phyloP scores from a whole-genome alignment of 371 early-diverging fungal species.

The Apophysomyces variabilis region DNA sequence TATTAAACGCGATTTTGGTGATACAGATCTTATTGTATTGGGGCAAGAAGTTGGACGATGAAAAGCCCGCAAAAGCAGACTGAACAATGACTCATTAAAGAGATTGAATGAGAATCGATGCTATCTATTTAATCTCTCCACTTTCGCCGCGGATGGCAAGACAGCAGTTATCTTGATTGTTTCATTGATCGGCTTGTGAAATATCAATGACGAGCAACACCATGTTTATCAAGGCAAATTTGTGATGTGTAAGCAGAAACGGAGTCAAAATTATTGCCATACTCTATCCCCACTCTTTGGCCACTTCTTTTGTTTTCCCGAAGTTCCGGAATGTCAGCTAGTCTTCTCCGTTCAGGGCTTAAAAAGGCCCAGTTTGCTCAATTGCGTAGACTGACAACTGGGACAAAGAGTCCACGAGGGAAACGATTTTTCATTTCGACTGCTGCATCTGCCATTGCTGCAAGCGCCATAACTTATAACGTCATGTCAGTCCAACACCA shows the following conservation, averaged over 20 bases:
- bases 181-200: not conserved
- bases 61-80: constrained; percentile 24
- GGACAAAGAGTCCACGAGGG: not conserved
- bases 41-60: constrained; percentile 39
- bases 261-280: not conserved
- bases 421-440: constrained; percentile 1
- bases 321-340: constrained; percentile 2
- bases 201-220: too few relatives aligned
- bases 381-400: not conserved
- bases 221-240: too few relatives aligned
- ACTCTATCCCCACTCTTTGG: not conserved
- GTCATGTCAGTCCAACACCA: constrained; percentile 29
- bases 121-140: too few relatives aligned
- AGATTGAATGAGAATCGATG: not conserved
- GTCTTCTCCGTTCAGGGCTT: constrained; percentile 1
- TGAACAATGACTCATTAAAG: not conserved
- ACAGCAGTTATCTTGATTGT: not conserved
- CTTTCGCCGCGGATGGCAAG: not conserved
- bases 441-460: constrained; percentile 9
- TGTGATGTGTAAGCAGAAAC: constrained; percentile 2
- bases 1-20: constrained; percentile 77
- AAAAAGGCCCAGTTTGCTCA: not conserved
- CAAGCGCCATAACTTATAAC: constrained; percentile 16
- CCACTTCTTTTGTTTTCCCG: not conserved
- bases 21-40: constrained; percentile 86